Conservation (phyloP, 2,329 filamentous ascomycete species). For the Biscogniauxia sp. region DNA sequence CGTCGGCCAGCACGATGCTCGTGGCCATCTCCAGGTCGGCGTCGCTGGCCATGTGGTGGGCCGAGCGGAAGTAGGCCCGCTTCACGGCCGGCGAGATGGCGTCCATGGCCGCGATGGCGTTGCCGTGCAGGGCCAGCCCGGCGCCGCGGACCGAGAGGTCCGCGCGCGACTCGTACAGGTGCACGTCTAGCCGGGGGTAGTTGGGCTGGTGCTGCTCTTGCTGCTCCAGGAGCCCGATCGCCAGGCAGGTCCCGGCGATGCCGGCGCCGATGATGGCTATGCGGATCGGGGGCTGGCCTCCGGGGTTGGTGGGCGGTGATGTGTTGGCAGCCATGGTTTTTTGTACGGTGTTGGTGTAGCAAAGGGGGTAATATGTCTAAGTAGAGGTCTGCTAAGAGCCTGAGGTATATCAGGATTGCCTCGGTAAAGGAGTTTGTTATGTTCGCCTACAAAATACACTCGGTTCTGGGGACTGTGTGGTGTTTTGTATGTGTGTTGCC, state of each 20-base stretch:
- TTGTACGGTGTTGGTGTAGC: too few relatives aligned
- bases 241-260: conserved; percentile 15
- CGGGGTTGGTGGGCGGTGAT: not conserved
- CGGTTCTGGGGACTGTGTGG: too few relatives aligned
- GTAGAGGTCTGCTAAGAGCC: too few relatives aligned
- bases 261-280: conserved; percentile 16
- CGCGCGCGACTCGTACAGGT: conserved; percentile 12
- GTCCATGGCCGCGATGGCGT: conserved; percentile 18
- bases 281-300: conserved; percentile 1
- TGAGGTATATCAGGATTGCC: too few relatives aligned
- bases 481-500: too few relatives aligned
- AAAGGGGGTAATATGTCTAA: too few relatives aligned
- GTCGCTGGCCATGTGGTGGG: conserved; percentile 17
- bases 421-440: too few relatives aligned
- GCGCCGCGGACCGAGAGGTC: conserved; percentile 11
- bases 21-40: conserved; percentile 18
- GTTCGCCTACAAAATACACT: too few relatives aligned
- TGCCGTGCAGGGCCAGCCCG: conserved; percentile 16
- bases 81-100: conserved; percentile 12
- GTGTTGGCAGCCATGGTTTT: too few relatives aligned
- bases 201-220: too few relatives aligned
- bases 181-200: too few relatives aligned
- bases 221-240: conserved; percentile 14
- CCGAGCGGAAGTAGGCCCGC: conserved; percentile 15
- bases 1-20: conserved; percentile 13